A percentile compares a stretch with the other conserved stretches of the same genome.
Conservation (phyloP, 148 eudicot genomes). For the Silene conica region DNA sequence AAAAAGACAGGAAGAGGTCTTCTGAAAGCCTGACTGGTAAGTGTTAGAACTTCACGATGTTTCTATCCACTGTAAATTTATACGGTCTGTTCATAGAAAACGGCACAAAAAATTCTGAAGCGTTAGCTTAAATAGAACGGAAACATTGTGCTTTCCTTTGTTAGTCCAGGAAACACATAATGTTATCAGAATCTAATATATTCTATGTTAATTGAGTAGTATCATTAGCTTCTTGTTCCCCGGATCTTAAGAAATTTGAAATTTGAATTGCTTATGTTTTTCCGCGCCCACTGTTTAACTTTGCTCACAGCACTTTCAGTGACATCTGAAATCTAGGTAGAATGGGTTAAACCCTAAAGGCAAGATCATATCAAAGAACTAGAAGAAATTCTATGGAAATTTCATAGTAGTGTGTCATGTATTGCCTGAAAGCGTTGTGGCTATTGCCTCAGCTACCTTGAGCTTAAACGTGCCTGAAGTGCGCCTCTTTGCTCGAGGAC, state of each 20-base stretch:
- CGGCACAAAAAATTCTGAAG: neutral
- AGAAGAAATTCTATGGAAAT: too few relatives aligned
- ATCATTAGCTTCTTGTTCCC: neutral
- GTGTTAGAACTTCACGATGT: neutral
- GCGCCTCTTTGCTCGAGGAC: too few relatives aligned
- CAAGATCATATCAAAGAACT: too few relatives aligned
- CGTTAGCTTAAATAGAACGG: neutral
- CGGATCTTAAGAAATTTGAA: too few relatives aligned
- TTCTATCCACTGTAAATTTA: neutral
- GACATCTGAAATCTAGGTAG: too few relatives aligned
- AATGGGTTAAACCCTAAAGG: too few relatives aligned
- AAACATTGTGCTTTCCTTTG: neutral
- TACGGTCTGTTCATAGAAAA: neutral
- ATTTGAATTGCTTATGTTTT: too few relatives aligned
- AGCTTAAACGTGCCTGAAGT: too few relatives aligned
- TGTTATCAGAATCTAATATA: neutral
- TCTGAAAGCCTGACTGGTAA: constrained; percentile 33
- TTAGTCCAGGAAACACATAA: neutral
- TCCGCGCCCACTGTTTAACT: neutral
- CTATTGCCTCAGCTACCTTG: too few relatives aligned
- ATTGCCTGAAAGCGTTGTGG: too few relatives aligned
- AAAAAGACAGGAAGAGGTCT: constrained; percentile 39
- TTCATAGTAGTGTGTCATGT: too few relatives aligned
- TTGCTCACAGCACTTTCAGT: too few relatives aligned
- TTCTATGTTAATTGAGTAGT: neutral